phyloP scores from a whole-genome alignment of 2,329 filamentous ascomycete genomes.

The Talaromyces piceae region DNA sequence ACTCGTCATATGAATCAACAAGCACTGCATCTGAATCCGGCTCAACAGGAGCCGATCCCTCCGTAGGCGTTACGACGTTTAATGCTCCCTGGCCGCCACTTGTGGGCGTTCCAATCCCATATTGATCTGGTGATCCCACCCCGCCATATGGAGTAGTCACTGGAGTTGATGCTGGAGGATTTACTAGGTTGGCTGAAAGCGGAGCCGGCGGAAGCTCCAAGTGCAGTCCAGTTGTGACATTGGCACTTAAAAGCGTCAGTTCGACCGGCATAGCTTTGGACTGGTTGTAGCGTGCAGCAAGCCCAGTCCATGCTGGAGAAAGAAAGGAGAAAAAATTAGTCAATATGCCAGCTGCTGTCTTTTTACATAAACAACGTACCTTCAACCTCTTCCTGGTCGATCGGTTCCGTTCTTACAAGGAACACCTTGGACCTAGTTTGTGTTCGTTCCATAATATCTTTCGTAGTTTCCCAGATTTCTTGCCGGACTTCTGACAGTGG shows the following conservation, averaged over 20 bases:
- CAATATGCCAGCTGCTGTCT: too few species aligned
- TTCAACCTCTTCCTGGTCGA: conserved; percentile 46
- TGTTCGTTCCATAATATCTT: conserved; percentile 46
- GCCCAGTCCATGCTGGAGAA: conserved; percentile 32
- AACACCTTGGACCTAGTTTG: conserved; percentile 50
- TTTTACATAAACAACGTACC: conserved; percentile 26
- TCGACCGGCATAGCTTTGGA: conserved; percentile 26
- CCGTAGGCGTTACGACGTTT: conserved; percentile 29
- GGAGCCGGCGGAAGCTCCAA: conserved; percentile 27
- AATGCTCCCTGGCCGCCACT: conserved; percentile 26
- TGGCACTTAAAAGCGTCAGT: conserved; percentile 29
- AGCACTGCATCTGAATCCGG: conserved; percentile 51
- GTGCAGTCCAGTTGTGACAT: conserved; percentile 27
- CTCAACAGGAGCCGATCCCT: conserved; percentile 26
- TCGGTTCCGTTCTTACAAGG: conserved; percentile 45
- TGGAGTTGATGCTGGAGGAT: conserved; percentile 29
- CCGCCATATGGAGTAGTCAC: conserved; percentile 32
- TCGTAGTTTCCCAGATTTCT: conserved; percentile 52
- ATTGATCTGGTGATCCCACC: conserved; percentile 36
- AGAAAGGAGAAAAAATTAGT: too few species aligned
- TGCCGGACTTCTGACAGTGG: conserved; percentile 44
- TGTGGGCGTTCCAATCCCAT: conserved; percentile 32
- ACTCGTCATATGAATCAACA: conserved; percentile 52
- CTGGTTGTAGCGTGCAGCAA: conserved; percentile 34
- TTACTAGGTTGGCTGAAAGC: conserved; percentile 27